Conservation (phyloP, 1,284 basidiomycete genomes). For the Cryptococcus sp. region DNA sequence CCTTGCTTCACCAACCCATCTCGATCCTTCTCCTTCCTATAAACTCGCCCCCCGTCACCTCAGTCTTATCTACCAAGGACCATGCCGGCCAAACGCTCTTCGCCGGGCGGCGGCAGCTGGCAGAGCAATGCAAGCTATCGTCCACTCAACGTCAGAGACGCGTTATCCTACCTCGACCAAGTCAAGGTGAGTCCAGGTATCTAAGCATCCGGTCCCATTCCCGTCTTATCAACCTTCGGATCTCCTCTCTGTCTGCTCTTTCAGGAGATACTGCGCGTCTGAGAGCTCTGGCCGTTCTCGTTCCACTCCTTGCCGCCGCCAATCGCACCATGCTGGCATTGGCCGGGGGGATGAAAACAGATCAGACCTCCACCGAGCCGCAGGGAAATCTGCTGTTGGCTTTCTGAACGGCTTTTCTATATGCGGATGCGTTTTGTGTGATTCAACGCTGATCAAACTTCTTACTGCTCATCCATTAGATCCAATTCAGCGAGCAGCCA, state of each 20-base stretch:
- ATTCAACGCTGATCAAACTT: too few relatives aligned
- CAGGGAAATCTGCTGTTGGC: not conserved
- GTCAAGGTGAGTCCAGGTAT: constrained; percentile 66
- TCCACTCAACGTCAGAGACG: constrained; percentile 65
- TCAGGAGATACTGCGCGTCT: not conserved
- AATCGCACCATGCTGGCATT: too few relatives aligned
- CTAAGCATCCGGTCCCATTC: not conserved
- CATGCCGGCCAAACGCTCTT: constrained; percentile 1
- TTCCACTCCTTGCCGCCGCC: not conserved
- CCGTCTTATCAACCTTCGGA: not conserved
- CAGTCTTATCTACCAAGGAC: not conserved
- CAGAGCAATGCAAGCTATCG: constrained; percentile 29
- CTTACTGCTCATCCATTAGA: constrained; percentile 31
- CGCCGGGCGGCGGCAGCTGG: not conserved
- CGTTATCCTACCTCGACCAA: constrained; percentile 94
- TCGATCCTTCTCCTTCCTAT: too few relatives aligned
- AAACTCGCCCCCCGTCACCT: too few relatives aligned
- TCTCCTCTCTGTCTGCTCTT: not conserved
- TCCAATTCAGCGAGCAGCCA: constrained; percentile 86
- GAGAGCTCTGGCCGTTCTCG: not conserved
- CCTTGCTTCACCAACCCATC: too few relatives aligned
- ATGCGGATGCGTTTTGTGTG: too few relatives aligned
- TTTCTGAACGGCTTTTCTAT: not conserved
- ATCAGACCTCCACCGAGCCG: not conserved
- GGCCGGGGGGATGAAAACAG: too few relatives aligned